These are phyloP conservation scores for Rhypophila decipiens DNA, from an alignment of 495 filamentous ascomycete genomes.

Conservation along the genomic window DNA sequence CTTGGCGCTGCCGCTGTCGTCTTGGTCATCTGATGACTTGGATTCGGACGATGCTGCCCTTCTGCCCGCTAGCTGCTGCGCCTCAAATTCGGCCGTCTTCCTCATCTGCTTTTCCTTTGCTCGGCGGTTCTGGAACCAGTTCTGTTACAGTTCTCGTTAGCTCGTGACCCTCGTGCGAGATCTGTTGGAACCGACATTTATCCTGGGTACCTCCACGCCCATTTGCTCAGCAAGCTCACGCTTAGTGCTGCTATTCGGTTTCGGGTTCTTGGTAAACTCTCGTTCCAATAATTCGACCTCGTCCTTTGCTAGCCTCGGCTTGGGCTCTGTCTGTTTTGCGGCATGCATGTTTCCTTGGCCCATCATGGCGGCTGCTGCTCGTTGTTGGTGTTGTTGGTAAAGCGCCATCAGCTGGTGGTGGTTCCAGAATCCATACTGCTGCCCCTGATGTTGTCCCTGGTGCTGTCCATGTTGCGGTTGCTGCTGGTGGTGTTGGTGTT, in stretches of 20 bases:
- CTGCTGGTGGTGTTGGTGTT: conserved; percentile 18
- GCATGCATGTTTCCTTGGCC: conserved; percentile 22
- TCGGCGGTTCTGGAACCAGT: conserved; percentile 88
- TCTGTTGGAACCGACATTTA: conserved; percentile 55
- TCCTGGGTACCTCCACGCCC: conserved; percentile 64
- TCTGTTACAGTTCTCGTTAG: conserved; percentile 49
- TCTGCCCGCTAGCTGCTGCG: conserved; percentile 49
- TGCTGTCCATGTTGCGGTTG: conserved; percentile 4
- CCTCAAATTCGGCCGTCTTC: conserved; percentile 60
- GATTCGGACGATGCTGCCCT: conserved; percentile 37
- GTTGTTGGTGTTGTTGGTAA: conserved; percentile 24
- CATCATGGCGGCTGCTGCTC: conserved; percentile 21
- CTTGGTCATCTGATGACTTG: conserved; percentile 28
- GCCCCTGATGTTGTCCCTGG: conserved; percentile 14
- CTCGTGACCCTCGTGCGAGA: conserved; percentile 2
- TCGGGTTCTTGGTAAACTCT: conserved; percentile 68
- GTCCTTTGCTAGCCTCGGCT: conserved; percentile 71
- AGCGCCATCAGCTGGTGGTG: conserved; percentile 21
- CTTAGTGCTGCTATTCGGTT: conserved; percentile 71
- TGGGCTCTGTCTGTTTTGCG: conserved; percentile 44
- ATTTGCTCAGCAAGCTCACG: conserved; percentile 66
- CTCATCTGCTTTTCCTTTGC: conserved; percentile 76
- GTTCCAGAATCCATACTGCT: conserved; percentile 22
- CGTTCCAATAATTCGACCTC: conserved; percentile 72
- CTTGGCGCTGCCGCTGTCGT: conserved; percentile 11